These are phyloP conservation scores for Colletotrichum magnum DNA, from an alignment of 2,329 filamentous ascomycete genomes.

Conservation along the genomic window DNA sequence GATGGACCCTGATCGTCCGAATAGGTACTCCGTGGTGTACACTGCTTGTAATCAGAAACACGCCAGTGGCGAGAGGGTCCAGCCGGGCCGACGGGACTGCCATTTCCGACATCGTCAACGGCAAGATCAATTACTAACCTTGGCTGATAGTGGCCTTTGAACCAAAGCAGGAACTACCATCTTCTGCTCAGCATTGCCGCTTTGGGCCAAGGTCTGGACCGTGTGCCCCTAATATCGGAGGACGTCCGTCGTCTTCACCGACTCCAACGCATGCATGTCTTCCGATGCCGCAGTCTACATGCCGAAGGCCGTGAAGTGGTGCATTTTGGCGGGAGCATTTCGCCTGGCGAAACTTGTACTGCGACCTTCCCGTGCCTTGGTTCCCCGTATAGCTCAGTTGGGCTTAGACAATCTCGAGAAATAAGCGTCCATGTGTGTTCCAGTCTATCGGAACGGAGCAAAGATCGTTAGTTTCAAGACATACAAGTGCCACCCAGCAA, in stretches of 20 bases:
- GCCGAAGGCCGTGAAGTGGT: not conserved
- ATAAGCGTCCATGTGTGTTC: no score
- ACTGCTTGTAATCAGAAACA: conserved; percentile 21
- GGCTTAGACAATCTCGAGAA: no score
- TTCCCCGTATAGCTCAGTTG: no score
- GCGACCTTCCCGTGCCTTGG: no score
- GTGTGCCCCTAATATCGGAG: conserved; percentile 10
- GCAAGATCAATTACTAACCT: conserved; percentile 3
- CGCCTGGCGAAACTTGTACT: no score
- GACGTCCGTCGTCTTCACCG: conserved; percentile 30
- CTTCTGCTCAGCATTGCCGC: conserved; percentile 5
- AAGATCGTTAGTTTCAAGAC: no score
- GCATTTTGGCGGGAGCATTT: no score
- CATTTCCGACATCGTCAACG: conserved; percentile 11
- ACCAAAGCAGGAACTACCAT: not conserved
- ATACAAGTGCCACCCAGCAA: no score
- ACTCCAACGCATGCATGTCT: conserved; percentile 18
- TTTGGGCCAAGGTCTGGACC: conserved; percentile 23
- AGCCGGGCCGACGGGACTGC: conserved; percentile 14
- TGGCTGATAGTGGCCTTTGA: not conserved
- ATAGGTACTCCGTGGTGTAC: not conserved
- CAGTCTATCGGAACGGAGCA: no score
- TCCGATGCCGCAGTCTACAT: conserved; percentile 24
- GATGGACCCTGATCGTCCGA: conserved; percentile 40
- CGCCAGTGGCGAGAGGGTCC: conserved; percentile 30